Conservation (phyloP, 805 yeast species). For the Schwanniomyces sp. region DNA sequence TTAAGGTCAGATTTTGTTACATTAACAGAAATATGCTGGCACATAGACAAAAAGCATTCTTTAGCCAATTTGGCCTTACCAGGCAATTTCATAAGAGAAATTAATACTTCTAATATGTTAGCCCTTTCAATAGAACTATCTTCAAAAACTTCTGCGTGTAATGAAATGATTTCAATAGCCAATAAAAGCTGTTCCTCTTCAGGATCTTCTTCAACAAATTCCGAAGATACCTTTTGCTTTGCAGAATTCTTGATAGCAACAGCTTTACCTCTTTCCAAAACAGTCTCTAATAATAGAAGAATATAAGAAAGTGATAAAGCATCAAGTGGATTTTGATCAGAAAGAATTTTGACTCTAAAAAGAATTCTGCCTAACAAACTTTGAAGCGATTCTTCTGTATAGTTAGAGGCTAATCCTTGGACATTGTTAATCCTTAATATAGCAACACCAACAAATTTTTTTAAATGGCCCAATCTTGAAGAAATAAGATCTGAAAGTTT, state of each 20-base stretch:
- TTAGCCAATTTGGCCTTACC: conserved; percentile 78
- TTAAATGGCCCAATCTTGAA: conserved; percentile 49
- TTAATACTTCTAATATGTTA: conserved; percentile 58
- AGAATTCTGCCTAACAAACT: conserved; percentile 63
- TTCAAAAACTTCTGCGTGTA: conserved; percentile 67
- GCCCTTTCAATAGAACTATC: conserved; percentile 69
- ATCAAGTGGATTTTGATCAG: conserved; percentile 73
- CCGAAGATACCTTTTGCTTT: conserved; percentile 54
- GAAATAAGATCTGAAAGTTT: conserved; percentile 53
- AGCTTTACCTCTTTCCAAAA: conserved; percentile 63
- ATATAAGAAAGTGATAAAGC: conserved; percentile 67
- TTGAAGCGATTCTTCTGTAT: conserved; percentile 50
- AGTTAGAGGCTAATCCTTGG: conserved; percentile 45
- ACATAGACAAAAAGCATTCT: conserved; percentile 75
- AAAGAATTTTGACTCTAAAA: conserved; percentile 70
- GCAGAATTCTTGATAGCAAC: conserved; percentile 54
- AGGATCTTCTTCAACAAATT: conserved; percentile 78
- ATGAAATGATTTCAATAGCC: conserved; percentile 71
- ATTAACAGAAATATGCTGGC: conserved; percentile 72
- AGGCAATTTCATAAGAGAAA: conserved; percentile 69
- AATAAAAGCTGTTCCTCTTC: conserved; percentile 83
- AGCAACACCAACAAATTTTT: conserved; percentile 65
- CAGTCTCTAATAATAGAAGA: conserved; percentile 70
- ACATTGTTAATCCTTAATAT: conserved; percentile 58
- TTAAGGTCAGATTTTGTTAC: conserved; percentile 56